phyloP scores from a whole-genome alignment of 225 moss, liverwort and hornwort species.

The Anthoceros angustus region DNA sequence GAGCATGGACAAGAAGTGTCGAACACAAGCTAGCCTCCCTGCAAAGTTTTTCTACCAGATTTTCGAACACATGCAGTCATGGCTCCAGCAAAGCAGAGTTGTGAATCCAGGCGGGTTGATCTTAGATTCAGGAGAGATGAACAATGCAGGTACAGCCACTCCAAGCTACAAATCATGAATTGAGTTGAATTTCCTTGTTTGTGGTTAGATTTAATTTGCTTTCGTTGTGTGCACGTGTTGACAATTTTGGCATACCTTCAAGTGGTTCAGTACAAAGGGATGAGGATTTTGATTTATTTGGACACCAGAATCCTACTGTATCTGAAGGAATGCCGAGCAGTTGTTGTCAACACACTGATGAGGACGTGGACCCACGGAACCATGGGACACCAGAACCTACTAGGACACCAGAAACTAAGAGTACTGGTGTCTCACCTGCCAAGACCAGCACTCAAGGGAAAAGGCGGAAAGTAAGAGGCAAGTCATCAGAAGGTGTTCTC shows the following conservation, averaged over 20 bases:
- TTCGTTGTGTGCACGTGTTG: background rate
- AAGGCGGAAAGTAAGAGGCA: too few species aligned
- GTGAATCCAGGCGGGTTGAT: slow-evolving; percentile 70
- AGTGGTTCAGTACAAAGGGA: background rate
- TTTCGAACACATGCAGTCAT: slow-evolving; percentile 57
- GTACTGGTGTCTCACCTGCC: too few species aligned
- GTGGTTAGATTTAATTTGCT: background rate
- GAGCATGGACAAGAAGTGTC: slow-evolving; percentile 67
- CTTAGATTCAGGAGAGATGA: background rate
- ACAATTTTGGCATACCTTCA: too few species aligned
- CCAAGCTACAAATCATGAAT: background rate
- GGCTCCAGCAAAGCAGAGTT: slow-evolving; percentile 63
- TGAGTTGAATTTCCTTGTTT: background rate
- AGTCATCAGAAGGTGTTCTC: too few species aligned
- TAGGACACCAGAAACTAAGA: too few species aligned
- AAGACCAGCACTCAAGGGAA: too few species aligned
- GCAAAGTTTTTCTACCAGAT: slow-evolving; percentile 83
- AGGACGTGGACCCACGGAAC: too few species aligned
- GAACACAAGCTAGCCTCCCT: slow-evolving; percentile 71
- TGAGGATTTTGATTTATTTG: background rate
- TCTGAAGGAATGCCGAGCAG: too few species aligned
- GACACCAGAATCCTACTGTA: too few species aligned
- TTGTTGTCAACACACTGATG: too few species aligned
- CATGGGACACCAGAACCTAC: too few species aligned
- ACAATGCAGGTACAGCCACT: background rate